These are phyloP conservation scores for Rhodotorula sp. DNA, from an alignment of 1,284 basidiomycete genomes.

Conservation along the genomic window DNA sequence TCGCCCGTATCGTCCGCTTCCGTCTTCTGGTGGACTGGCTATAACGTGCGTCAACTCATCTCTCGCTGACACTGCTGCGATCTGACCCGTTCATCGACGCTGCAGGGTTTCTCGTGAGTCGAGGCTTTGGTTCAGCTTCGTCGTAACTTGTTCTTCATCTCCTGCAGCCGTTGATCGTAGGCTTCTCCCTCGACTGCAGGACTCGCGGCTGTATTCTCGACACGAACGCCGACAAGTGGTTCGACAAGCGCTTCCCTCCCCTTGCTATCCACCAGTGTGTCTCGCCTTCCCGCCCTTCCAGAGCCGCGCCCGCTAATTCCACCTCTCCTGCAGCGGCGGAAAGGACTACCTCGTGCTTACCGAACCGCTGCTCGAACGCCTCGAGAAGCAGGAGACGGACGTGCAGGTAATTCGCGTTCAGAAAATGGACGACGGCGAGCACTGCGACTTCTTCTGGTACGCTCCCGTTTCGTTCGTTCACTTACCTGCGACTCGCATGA, in stretches of 20 bases:
- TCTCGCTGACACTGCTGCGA: background rate
- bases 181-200: conserved; percentile 28
- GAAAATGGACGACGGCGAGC: conserved; percentile 51
- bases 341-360: conserved; percentile 56
- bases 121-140: background rate
- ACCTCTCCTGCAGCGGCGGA: conserved; percentile 45
- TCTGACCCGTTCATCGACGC: background rate
- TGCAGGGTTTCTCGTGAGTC: background rate
- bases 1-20: conserved; percentile 56
- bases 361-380: conserved; percentile 56
- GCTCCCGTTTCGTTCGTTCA: background rate
- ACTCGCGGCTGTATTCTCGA: conserved; percentile 60
- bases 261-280: background rate
- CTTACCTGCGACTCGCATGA: background rate
- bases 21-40: conserved; percentile 58
- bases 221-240: conserved; percentile 55
- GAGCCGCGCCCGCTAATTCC: background rate
- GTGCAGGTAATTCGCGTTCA: conserved; percentile 58
- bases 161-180: background rate
- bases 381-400: conserved; percentile 54
- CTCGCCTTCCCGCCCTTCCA: no score
- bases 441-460: conserved; percentile 51
- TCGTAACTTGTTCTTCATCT: background rate
- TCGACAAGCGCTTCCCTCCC: conserved; percentile 60
- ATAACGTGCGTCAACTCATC: conserved; percentile 56